Evolutionary conservation across 257 asterid genomes (phyloP).

Genomic region (Rehmannia glutinosa): DNA sequence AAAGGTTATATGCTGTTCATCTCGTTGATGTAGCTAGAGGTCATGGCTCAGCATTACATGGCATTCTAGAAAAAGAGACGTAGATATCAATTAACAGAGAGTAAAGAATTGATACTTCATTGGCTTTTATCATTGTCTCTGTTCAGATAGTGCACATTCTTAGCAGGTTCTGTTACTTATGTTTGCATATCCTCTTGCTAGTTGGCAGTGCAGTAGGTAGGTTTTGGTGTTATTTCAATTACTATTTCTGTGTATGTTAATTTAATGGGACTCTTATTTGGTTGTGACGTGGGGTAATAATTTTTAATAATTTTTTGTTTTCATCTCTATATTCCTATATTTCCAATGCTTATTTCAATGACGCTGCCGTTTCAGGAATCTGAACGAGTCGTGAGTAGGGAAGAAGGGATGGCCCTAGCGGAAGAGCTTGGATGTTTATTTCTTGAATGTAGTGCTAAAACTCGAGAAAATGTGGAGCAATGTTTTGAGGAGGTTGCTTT

Average conservation of each 20-base stretch:
- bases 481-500: slow-evolving; percentile 75
- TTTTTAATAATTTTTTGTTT: background rate
- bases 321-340: background rate
- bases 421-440: slow-evolving; percentile 75
- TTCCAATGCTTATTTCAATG: background rate
- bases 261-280: background rate
- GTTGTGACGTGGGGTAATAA: background rate
- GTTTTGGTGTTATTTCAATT: background rate
- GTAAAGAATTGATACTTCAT: background rate
- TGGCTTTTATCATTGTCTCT: background rate
- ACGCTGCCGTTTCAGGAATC: slow-evolving; percentile 50
- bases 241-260: background rate
- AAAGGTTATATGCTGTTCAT: background rate
- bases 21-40: too few relatives aligned
- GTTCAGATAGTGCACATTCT: background rate
- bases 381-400: slow-evolving; percentile 71
- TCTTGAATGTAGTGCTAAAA: slow-evolving; percentile 85
- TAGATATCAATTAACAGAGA: too few relatives aligned
- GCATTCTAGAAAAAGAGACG: background rate
- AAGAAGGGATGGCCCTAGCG: slow-evolving; percentile 74
- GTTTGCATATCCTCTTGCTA: background rate
- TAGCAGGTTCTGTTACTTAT: background rate
- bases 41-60: background rate
- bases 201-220: background rate
- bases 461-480: slow-evolving; percentile 76